Percentiles rank a stretch among this genome's conserved stretches.
Evolutionary conservation across 2,329 filamentous ascomycete genomes (phyloP).

Genomic region (Nemania sp.): DNA sequence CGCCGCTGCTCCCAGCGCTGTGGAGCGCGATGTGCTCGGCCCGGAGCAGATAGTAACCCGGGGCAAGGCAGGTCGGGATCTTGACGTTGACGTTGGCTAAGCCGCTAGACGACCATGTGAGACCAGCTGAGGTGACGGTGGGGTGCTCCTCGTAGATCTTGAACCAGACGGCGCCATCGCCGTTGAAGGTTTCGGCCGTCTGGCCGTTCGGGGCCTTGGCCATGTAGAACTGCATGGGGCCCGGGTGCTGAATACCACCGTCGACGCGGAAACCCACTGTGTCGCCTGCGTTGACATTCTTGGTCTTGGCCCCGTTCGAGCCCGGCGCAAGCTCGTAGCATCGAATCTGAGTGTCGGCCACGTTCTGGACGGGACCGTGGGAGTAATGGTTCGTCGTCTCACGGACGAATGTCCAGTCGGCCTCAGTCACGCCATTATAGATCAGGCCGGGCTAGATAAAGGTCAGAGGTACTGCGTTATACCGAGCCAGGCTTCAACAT

Average conservation of each 20-base stretch:
- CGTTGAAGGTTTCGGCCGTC: constrained; percentile 36
- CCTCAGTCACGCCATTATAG: constrained; percentile 33
- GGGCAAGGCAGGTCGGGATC: constrained; percentile 40
- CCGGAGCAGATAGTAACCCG: constrained; percentile 43
- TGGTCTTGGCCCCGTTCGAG: constrained; percentile 39
- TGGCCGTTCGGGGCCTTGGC: constrained; percentile 36
- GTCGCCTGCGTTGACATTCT: constrained; percentile 43
- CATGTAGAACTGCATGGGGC: constrained; percentile 40
- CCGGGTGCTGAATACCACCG: constrained; percentile 37
- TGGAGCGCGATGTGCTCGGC: constrained; percentile 44
- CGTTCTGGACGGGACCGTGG: constrained; percentile 43
- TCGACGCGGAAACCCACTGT: constrained; percentile 44
- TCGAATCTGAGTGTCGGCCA: constrained; percentile 41
- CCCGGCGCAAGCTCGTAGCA: constrained; percentile 42
- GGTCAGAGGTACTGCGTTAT: not conserved
- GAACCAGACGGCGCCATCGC: constrained; percentile 39
- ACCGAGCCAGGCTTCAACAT: not conserved
- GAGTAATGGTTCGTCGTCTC: constrained; percentile 46
- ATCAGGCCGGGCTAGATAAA: constrained; percentile 32
- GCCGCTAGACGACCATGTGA: constrained; percentile 31
- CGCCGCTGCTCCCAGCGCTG: constrained; percentile 34
- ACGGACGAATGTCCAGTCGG: constrained; percentile 43
- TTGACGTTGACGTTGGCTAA: constrained; percentile 34
- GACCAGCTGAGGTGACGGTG: constrained; percentile 26
- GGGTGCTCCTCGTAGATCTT: constrained; percentile 40